Conservation (phyloP, 2,329 filamentous ascomycete genomes). For the Apiospora saccharicola region DNA sequence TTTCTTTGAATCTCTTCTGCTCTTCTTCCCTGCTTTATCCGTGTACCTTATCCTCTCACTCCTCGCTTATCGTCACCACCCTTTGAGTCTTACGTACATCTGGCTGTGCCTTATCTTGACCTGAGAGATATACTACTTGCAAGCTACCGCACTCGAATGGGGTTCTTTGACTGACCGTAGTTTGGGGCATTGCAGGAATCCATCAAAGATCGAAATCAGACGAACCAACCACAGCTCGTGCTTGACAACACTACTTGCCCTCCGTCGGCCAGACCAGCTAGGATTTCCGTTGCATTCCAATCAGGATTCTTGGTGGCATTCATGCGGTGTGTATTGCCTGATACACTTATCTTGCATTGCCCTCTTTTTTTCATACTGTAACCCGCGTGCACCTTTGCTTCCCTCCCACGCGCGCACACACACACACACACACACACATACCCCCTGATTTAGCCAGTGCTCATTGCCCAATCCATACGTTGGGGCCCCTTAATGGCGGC, state of each 20-base stretch:
- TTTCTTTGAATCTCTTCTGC: slow-evolving; percentile 1
- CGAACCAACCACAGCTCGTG: slow-evolving; percentile 17
- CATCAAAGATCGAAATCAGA: slow-evolving; percentile 17
- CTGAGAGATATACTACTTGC: slow-evolving; percentile 3
- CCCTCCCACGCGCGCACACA: background rate
- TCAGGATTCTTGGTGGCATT: slow-evolving; percentile 31
- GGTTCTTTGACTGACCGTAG: slow-evolving; percentile 13
- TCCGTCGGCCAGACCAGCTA: slow-evolving; percentile 14
- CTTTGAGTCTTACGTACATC: slow-evolving; percentile 1
- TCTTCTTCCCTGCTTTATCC: background rate
- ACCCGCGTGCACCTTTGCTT: background rate
- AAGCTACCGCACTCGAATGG: slow-evolving; percentile 13
- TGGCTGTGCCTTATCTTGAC: slow-evolving; percentile 9
- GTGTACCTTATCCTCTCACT: background rate
- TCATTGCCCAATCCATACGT: background rate
- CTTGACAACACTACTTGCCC: background rate
- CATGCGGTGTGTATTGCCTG: slow-evolving; percentile 37
- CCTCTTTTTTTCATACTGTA: background rate
- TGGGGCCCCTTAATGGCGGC: slow-evolving; percentile 17
- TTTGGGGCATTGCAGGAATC: slow-evolving; percentile 11
- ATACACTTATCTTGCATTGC: slow-evolving; percentile 24
- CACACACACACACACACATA: background rate
- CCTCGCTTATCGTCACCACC: background rate
- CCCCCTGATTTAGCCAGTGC: slow-evolving; percentile 20
- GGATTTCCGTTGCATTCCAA: slow-evolving; percentile 12